A percentile compares a stretch with the other conserved stretches of the same genome.
These are phyloP conservation scores for Podaxis sp. DNA, from an alignment of 768 basidiomycete species.

Conservation along the genomic window DNA sequence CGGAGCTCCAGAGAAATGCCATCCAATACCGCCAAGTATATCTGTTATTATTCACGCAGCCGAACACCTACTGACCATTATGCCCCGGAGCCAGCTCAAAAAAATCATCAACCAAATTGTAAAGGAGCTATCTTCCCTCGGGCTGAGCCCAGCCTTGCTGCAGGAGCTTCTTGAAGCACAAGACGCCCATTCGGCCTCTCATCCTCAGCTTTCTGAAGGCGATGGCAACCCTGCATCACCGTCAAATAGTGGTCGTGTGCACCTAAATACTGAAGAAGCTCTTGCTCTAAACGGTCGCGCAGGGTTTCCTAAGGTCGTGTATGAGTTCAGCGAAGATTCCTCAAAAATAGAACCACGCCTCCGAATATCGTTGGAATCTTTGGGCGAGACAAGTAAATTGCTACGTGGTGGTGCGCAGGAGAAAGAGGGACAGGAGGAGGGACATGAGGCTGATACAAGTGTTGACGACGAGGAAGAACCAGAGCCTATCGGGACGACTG, in stretches of 20 bases:
- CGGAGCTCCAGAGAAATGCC: conserved; percentile 73
- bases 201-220: not conserved
- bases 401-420: conserved; percentile 9
- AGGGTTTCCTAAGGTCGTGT: conserved; percentile 38
- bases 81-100: conserved; percentile 61
- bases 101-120: conserved; percentile 86
- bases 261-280: not conserved
- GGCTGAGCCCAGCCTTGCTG: conserved; percentile 51
- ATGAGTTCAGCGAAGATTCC: conserved; percentile 53
- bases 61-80: not conserved
- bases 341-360: conserved; percentile 58
- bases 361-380: conserved; percentile 44
- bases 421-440: not conserved
- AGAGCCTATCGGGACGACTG: conserved; percentile 6
- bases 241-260: not conserved
- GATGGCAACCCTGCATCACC: not conserved
- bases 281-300: not conserved
- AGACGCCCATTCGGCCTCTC: not conserved
- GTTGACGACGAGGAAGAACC: conserved; percentile 4
- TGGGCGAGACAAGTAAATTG: conserved; percentile 11
- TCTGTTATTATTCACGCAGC: not conserved
- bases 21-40: conserved; percentile 82
- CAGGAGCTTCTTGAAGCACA: conserved; percentile 37
- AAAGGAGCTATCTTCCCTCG: conserved; percentile 71
- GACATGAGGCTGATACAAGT: conserved; percentile 1